Evolutionary conservation across 345 rosid genomes (phyloP).

Genomic region (Tarenaya hassleriana): DNA sequence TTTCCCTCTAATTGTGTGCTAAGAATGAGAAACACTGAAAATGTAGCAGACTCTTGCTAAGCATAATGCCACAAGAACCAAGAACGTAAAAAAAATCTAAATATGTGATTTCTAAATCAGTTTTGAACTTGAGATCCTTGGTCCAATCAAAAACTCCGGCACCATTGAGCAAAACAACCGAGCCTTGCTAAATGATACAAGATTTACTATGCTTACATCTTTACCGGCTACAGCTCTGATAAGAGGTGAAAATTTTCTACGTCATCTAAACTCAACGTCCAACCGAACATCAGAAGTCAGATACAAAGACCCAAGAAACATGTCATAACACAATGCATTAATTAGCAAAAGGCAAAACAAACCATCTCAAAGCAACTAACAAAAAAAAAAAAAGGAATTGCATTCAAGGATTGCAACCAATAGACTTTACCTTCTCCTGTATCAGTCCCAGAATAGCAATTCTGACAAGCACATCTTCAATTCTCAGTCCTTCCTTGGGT

Average conservation of each 20-base stretch:
- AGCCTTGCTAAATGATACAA: neutral
- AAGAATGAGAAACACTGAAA: conserved; percentile 3
- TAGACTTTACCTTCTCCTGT: conserved; percentile 66
- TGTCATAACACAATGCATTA: conserved; percentile 10
- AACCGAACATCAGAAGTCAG: conserved; percentile 9
- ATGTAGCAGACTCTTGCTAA: conserved; percentile 7
- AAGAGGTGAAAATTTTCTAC: neutral
- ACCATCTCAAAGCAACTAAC: neutral
- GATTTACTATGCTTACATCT: conserved; percentile 3
- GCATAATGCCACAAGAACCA: neutral
- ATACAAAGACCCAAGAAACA: conserved; percentile 12
- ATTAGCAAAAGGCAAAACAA: conserved; percentile 10
- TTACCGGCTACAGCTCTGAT: conserved; percentile 7
- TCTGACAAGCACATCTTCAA: conserved; percentile 79
- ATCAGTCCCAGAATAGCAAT: conserved; percentile 61
- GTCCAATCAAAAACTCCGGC: too few relatives aligned
- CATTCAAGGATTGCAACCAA: conserved; percentile 1
- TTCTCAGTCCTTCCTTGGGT: conserved; percentile 97
- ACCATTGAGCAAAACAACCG: too few relatives aligned
- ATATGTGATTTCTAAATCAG: conserved; percentile 10
- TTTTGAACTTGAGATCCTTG: too few relatives aligned
- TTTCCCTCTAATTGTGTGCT: conserved; percentile 13
- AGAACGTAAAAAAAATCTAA: too few relatives aligned
- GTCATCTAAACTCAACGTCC: conserved; percentile 13
- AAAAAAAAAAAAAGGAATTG: conserved; percentile 2